These are phyloP conservation scores for Acacia confusa DNA, from an alignment of 306 rosid species.

Conservation along the genomic window DNA sequence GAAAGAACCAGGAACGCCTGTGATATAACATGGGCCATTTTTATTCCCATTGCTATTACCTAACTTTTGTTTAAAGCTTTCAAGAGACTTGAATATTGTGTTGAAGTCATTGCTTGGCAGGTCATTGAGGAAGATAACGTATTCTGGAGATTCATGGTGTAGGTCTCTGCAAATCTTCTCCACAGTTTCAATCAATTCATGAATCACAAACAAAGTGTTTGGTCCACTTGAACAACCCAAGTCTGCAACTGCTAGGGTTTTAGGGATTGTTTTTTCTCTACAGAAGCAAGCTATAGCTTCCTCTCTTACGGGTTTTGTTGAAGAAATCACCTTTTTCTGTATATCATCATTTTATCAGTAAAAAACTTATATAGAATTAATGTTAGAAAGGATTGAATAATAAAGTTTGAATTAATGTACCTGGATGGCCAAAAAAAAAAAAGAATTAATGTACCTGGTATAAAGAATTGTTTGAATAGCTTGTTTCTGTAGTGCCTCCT, in stretches of 20 bases:
- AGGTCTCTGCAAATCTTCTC: conserved; percentile 24
- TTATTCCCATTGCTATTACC: neutral
- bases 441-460: neutral
- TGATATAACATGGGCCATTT: neutral
- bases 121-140: conserved; percentile 36
- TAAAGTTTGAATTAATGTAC: neutral
- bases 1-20: neutral
- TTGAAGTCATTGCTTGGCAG: conserved; percentile 48
- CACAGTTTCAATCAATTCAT: conserved; percentile 31
- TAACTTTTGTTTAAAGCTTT: conserved; percentile 20
- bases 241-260: neutral
- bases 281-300: neutral
- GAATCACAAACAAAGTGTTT: conserved; percentile 34
- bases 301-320: neutral
- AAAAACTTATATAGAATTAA: too few relatives aligned
- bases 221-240: conserved; percentile 48
- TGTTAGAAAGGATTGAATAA: neutral
- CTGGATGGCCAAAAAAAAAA: too few relatives aligned
- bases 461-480: neutral
- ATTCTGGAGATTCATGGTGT: conserved; percentile 26
- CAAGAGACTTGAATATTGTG: conserved; percentile 37
- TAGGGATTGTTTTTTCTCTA: neutral
- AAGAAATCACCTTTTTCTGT: neutral
- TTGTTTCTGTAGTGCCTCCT: neutral
- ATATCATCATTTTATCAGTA: neutral